Percentiles rank a stretch among this genome's conserved stretches.
phyloP scores from a whole-genome alignment of 441 rosid genomes.

The Adansonia rubrostipa region DNA sequence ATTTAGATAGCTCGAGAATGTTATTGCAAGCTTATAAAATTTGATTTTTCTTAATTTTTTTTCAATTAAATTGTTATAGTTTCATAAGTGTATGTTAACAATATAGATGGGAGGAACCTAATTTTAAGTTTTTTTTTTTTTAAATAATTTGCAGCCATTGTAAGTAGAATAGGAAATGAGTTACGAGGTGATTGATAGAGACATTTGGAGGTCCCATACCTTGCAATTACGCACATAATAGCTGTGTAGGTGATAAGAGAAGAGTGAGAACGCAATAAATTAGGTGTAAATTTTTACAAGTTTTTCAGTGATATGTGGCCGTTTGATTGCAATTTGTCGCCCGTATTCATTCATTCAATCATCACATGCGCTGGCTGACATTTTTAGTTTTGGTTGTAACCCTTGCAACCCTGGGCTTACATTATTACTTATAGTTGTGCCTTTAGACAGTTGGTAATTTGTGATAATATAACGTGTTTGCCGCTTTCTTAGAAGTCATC shows the following conservation, averaged over 20 bases:
- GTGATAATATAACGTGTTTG: background rate
- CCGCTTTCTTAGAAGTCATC: background rate
- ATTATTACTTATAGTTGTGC: background rate
- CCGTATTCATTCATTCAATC: background rate
- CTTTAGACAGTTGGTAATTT: background rate
- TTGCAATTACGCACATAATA: background rate
- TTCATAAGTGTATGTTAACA: background rate
- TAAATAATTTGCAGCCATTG: background rate
- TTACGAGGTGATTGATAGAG: constrained; percentile 10
- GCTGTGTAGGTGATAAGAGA: background rate
- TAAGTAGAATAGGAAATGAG: constrained; percentile 2
- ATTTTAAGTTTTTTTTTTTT: background rate
- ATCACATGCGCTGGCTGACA: background rate
- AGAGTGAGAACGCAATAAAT: background rate
- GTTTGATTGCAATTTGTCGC: background rate
- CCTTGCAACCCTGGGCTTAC: background rate
- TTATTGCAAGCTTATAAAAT: background rate
- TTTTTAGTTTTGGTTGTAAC: constrained; percentile 11
- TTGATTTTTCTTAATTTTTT: background rate
- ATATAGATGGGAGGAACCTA: background rate
- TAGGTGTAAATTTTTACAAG: background rate
- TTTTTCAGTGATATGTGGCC: background rate
- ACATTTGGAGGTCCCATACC: no score
- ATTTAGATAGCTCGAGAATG: constrained; percentile 1
- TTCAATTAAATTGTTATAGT: background rate